Evolutionary conservation across 2,329 filamentous ascomycete genomes (phyloP).

Genomic region (Ophiostoma sp.): DNA sequence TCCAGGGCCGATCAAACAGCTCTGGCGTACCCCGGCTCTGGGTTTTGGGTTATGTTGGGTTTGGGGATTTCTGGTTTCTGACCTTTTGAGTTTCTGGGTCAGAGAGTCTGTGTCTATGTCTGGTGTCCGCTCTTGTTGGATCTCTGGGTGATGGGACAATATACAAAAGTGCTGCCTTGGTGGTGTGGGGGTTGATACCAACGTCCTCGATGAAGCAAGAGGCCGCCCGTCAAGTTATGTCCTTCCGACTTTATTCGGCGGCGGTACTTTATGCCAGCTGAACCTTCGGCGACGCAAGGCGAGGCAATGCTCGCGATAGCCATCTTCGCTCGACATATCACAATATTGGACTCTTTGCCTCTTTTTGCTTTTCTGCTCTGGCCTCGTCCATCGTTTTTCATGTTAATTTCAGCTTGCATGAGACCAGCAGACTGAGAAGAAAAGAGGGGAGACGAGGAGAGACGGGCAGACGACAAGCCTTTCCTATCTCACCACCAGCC

Average conservation of each 20-base stretch:
- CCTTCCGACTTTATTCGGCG: background rate
- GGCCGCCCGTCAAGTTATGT: background rate
- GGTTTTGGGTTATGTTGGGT: background rate
- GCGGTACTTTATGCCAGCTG: background rate
- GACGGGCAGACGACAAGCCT: too few species aligned
- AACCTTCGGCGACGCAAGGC: background rate
- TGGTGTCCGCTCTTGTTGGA: background rate
- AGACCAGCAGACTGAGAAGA: background rate
- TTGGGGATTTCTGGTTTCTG: background rate
- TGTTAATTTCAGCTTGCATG: conserved; percentile 3
- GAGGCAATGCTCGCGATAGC: background rate
- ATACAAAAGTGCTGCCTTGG: background rate
- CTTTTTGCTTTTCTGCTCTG: background rate
- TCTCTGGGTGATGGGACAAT: background rate
- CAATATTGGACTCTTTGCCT: too few species aligned
- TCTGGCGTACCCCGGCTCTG: conserved; percentile 3
- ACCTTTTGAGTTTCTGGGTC: background rate
- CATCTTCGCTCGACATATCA: background rate
- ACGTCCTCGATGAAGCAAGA: background rate
- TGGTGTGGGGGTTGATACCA: background rate
- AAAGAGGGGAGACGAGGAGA: background rate
- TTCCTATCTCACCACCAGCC: background rate
- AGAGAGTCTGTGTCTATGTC: background rate
- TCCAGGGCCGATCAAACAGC: conserved; percentile 14
- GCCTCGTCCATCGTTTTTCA: background rate